Percentiles rank a stretch among this genome's conserved stretches.
These are phyloP conservation scores for Penicillium desertorum DNA, from an alignment of 495 filamentous ascomycete species.

Conservation along the genomic window DNA sequence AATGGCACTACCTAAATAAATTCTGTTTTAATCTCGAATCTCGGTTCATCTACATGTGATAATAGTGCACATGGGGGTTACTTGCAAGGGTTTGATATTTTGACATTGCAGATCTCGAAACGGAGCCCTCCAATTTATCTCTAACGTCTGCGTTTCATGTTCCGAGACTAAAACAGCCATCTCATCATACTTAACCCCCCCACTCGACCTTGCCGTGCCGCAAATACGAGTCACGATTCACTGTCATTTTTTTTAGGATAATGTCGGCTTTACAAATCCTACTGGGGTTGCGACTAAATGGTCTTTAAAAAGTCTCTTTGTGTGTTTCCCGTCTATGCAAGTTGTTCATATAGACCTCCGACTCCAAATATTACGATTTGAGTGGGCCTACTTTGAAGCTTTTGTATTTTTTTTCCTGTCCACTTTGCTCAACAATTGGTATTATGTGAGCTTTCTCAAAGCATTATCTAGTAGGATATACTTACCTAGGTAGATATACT, in stretches of 20 bases:
- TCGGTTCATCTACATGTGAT: neutral
- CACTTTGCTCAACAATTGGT: no score
- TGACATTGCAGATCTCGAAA: neutral
- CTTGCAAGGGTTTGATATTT: neutral
- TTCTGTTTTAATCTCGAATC: neutral
- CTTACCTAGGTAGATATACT: no score
- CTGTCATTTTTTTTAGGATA: neutral
- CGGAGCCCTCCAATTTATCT: constrained; percentile 1
- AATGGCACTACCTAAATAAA: neutral
- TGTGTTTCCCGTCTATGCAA: neutral
- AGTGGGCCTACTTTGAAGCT: neutral
- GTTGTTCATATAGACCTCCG: neutral
- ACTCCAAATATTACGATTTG: neutral
- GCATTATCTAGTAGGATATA: no score
- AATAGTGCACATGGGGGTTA: neutral
- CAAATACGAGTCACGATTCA: neutral
- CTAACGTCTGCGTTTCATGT: constrained; percentile 7
- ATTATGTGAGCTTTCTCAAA: no score
- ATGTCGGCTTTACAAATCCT: neutral
- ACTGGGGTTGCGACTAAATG: neutral
- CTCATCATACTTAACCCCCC: constrained; percentile 5
- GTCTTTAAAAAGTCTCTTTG: neutral
- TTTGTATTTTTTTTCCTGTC: no score
- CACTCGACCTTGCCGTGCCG: constrained; percentile 1
- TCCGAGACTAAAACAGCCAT: neutral